phyloP scores from a whole-genome alignment of 441 rosid genomes.

The Eutrema salsugineum region DNA sequence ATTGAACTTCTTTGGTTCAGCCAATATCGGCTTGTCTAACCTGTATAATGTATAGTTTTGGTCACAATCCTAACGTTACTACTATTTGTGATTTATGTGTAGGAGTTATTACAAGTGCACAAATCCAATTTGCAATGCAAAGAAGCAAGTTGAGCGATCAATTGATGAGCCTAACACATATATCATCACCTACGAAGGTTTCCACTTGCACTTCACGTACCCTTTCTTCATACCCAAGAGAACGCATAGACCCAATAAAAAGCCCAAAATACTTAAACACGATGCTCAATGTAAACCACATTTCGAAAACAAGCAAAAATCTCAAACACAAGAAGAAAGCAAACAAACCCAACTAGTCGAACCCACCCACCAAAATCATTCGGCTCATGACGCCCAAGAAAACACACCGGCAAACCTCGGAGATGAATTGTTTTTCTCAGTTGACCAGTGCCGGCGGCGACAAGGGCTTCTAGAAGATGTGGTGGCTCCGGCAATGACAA shows the following conservation, averaged over 20 bases:
- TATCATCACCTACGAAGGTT: constrained; percentile 81
- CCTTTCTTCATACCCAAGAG: constrained; percentile 42
- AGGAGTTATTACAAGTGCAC: constrained; percentile 93
- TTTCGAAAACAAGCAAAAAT: background rate
- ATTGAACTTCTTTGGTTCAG: background rate
- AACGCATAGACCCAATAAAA: constrained; percentile 41
- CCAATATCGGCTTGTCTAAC: background rate
- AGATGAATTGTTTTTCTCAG: background rate
- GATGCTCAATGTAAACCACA: constrained; percentile 15
- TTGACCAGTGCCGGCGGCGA: background rate
- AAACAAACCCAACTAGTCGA: constrained; percentile 5
- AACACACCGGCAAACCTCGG: background rate
- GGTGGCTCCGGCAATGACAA: constrained; percentile 63
- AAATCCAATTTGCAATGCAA: constrained; percentile 77
- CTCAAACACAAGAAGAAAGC: background rate
- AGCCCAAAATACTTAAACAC: constrained; percentile 29
- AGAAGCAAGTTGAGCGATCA: constrained; percentile 81
- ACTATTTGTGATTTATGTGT: constrained; percentile 3
- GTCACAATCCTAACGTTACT: background rate
- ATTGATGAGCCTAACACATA: constrained; percentile 65
- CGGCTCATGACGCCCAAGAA: constrained; percentile 22
- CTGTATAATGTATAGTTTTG: background rate
- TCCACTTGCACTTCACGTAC: constrained; percentile 66
- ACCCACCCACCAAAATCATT: background rate
- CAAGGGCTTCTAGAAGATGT: constrained; percentile 77